Evolutionary conservation across 805 yeast species (phyloP).

Genomic region (Nakazawaea holstii): DNA sequence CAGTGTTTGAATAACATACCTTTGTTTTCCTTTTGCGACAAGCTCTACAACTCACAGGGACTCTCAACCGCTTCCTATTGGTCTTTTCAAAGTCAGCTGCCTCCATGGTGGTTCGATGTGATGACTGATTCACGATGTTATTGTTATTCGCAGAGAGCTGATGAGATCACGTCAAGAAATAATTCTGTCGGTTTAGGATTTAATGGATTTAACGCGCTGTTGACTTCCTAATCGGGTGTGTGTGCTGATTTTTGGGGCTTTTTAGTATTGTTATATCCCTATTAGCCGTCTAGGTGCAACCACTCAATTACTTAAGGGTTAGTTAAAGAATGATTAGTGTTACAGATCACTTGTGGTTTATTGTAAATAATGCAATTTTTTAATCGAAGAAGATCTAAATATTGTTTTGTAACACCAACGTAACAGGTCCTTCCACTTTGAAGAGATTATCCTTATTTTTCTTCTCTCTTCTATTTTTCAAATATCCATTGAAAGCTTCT

Average conservation of each 20-base stretch:
- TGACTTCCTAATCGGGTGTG: too few species aligned
- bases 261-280: too few species aligned
- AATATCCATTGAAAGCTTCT: not conserved
- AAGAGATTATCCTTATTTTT: conserved; percentile 1
- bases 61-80: conserved; percentile 19
- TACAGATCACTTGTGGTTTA: not conserved
- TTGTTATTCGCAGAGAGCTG: too few species aligned
- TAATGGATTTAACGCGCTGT: too few species aligned
- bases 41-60: conserved; percentile 39
- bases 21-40: conserved; percentile 44
- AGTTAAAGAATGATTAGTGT: too few species aligned
- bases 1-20: not conserved
- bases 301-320: too few species aligned
- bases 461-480: not conserved
- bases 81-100: not conserved
- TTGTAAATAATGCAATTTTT: not conserved
- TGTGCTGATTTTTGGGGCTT: too few species aligned
- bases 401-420: conserved; percentile 7
- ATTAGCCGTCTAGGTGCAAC: too few species aligned
- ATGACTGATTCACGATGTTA: too few species aligned
- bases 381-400: not conserved
- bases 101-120: too few species aligned
- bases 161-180: too few species aligned
- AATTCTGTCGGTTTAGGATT: too few species aligned
- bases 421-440: conserved; percentile 6